Percentiles rank a stretch among this genome's conserved stretches.
Evolutionary conservation across 257 asterid species (phyloP).

Genomic region (Solanum etuberosum): DNA sequence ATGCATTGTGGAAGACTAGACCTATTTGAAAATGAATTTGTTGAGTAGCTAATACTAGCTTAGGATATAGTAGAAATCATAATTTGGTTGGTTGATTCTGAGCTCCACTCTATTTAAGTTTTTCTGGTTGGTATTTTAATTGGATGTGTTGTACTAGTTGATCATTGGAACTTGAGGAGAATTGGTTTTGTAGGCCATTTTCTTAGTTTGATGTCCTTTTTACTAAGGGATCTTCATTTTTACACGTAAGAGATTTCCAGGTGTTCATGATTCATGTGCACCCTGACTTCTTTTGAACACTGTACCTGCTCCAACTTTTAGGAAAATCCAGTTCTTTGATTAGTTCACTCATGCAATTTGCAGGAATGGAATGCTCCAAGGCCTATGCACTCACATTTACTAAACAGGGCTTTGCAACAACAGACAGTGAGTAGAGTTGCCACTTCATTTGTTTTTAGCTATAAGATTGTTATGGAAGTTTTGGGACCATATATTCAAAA

Average conservation of each 20-base stretch:
- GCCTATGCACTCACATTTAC: constrained; percentile 20
- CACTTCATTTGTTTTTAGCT: not conserved
- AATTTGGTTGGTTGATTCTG: not conserved
- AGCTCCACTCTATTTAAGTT: not conserved
- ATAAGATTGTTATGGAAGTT: not conserved
- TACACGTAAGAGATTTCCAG: not conserved
- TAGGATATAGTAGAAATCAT: not conserved
- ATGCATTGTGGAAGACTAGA: not conserved
- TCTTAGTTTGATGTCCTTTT: not conserved
- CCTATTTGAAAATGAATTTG: not conserved
- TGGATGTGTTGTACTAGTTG: not conserved
- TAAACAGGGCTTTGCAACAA: constrained; percentile 18
- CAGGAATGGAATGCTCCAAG: constrained; percentile 43
- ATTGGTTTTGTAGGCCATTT: not conserved
- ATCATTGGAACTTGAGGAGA: not conserved
- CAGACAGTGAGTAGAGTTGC: constrained; percentile 20
- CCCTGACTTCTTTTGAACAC: not conserved
- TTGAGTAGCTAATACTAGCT: not conserved
- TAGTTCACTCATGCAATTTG: not conserved
- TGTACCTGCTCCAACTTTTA: not conserved
- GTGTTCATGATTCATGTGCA: not conserved
- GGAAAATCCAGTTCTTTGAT: not conserved
- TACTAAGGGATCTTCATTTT: not conserved
- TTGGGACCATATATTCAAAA: not conserved
- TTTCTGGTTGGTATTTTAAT: not conserved